These are phyloP conservation scores for Aspergillus sp. DNA, from an alignment of 2,329 filamentous ascomycete species.

Conservation along the genomic window DNA sequence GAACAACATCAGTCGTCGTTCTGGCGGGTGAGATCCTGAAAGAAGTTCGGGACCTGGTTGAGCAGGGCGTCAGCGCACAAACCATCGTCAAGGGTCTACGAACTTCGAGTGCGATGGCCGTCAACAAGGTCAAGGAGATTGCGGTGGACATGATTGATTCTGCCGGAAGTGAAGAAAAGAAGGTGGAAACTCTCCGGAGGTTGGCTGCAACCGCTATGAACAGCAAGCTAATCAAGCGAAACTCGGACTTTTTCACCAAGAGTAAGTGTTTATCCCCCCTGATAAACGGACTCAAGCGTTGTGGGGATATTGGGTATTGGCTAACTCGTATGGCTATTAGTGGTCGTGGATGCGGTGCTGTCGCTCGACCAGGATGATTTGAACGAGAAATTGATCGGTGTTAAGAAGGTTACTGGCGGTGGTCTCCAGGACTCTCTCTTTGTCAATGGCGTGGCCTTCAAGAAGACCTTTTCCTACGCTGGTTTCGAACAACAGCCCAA, in stretches of 20 bases:
- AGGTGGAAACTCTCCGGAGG: slow-evolving; percentile 83
- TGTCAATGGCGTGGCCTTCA: slow-evolving; percentile 97
- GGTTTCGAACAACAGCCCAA: slow-evolving; percentile 99
- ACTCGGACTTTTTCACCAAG: slow-evolving; percentile 96
- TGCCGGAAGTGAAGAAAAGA: slow-evolving; percentile 77
- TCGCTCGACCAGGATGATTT: slow-evolving; percentile 95
- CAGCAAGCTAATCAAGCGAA: slow-evolving; percentile 98
- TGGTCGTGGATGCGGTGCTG: slow-evolving; percentile 96
- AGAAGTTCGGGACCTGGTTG: slow-evolving; percentile 93
- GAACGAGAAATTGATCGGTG: slow-evolving; percentile 95
- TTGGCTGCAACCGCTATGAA: slow-evolving; percentile 97
- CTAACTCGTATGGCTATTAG: slow-evolving; percentile 47
- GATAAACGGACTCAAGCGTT: not conserved
- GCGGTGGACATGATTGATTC: slow-evolving; percentile 68
- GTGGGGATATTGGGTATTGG: not conserved
- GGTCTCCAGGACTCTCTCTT: slow-evolving; percentile 95
- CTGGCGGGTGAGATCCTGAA: slow-evolving; percentile 97
- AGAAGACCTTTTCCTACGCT: slow-evolving; percentile 99
- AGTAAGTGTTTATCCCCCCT: slow-evolving; percentile 56
- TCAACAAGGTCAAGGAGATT: slow-evolving; percentile 99
- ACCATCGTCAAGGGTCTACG: slow-evolving; percentile 95
- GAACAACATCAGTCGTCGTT: slow-evolving; percentile 95
- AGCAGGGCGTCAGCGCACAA: slow-evolving; percentile 95
- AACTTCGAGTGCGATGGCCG: slow-evolving; percentile 82
- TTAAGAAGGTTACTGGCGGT: slow-evolving; percentile 97